Conservation (phyloP, 2,329 filamentous ascomycete species). For the Verticillium zaregamsianum region DNA sequence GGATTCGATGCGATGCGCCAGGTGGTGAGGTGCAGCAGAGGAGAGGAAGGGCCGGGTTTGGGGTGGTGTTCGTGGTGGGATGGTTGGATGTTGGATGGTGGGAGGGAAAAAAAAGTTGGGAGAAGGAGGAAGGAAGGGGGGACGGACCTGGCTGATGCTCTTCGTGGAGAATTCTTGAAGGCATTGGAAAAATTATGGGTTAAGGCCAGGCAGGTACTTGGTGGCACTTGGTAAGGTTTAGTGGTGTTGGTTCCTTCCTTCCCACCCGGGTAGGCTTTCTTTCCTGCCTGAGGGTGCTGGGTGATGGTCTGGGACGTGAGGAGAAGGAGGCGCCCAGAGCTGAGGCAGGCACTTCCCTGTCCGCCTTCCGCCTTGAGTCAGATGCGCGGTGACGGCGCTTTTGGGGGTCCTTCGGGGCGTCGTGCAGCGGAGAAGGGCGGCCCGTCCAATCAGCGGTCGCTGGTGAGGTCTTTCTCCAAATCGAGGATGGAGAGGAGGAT, state of each 20-base stretch:
- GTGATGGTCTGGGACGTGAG: not conserved
- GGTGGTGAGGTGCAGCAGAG: not conserved
- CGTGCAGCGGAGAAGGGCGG: not conserved
- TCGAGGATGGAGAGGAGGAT: not conserved
- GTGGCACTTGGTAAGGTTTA: not conserved
- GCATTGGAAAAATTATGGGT: not conserved
- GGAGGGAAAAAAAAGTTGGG: not conserved
- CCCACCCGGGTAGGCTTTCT: not conserved
- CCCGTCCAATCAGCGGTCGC: not conserved
- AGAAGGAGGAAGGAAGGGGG: not conserved
- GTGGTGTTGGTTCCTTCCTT: not conserved
- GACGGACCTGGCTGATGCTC: slow-evolving; percentile 1
- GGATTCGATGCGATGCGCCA: not conserved
- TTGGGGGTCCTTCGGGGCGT: not conserved
- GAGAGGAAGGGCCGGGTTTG: not conserved
- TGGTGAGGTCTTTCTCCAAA: not conserved
- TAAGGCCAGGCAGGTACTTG: not conserved
- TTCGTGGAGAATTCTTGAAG: not conserved
- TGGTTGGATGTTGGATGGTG: not conserved
- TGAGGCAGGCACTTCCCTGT: not conserved
- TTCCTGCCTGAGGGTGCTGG: not conserved
- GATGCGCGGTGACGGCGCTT: not conserved
- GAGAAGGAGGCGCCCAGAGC: not conserved
- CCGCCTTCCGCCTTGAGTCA: not conserved
- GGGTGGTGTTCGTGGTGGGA: not conserved